Evolutionary conservation across 768 basidiomycete species (phyloP).

Genomic region (Daedaleopsis nitida): DNA sequence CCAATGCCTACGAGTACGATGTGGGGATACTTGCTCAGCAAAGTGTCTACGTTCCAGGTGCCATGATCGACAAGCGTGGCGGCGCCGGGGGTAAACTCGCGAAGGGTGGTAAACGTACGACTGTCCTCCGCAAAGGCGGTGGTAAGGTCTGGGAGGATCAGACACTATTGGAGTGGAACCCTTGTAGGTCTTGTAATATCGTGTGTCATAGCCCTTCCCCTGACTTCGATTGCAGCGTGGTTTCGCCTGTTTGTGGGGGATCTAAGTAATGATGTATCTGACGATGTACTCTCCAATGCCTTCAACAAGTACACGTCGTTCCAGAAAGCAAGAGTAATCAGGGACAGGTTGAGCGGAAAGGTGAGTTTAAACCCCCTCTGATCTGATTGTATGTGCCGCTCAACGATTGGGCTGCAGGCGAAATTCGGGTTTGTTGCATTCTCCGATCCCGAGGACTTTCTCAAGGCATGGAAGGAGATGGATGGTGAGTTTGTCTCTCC

Average conservation of each 20-base stretch:
- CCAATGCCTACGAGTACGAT: constrained; percentile 92
- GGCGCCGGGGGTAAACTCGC: constrained; percentile 84
- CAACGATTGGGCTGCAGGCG: constrained; percentile 53
- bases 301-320: constrained; percentile 95
- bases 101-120: constrained; percentile 89
- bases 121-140: constrained; percentile 92
- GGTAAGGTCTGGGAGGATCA: constrained; percentile 99
- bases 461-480: constrained; percentile 99
- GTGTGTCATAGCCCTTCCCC: too few species aligned
- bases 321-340: constrained; percentile 92
- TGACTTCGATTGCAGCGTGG: constrained; percentile 63
- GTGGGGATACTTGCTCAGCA: constrained; percentile 90
- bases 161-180: constrained; percentile 96
- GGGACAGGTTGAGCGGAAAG: constrained; percentile 93
- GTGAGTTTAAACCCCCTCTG: constrained; percentile 40
- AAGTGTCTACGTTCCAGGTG: constrained; percentile 90
- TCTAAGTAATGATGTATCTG: constrained; percentile 96
- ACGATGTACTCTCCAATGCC: constrained; percentile 89
- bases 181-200: constrained; percentile 57
- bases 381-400: constrained; percentile 9
- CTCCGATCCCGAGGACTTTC: constrained; percentile 96
- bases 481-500: constrained; percentile 63
- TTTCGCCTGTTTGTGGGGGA: constrained; percentile 98
- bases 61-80: constrained; percentile 86
- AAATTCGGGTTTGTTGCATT: constrained; percentile 98